These are phyloP conservation scores for Diplotaxis tenuifolia DNA, from an alignment of 345 rosid genomes.

Conservation along the genomic window DNA sequence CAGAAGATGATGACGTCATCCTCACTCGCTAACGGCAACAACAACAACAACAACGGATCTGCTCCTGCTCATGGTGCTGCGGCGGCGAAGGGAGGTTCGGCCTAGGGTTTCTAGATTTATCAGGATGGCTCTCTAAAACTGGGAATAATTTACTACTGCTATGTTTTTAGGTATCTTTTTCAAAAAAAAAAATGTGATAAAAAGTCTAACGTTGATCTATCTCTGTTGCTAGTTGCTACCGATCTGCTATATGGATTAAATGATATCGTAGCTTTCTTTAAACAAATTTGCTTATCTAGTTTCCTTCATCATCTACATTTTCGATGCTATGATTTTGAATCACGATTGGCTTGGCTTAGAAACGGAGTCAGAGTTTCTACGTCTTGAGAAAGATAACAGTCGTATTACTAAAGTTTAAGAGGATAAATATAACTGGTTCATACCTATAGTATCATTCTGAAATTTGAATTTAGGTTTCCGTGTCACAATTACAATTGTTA, in stretches of 20 bases:
- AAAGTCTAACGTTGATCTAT: constrained; percentile 2
- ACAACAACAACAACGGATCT: neutral
- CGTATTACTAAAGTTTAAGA: too few species aligned
- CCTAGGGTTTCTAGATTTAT: constrained; percentile 5
- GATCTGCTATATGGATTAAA: too few species aligned
- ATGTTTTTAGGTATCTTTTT: neutral
- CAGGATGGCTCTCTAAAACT: neutral
- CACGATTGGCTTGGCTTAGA: neutral
- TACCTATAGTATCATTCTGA: neutral
- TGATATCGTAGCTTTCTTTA: neutral
- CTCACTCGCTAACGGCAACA: constrained; percentile 20
- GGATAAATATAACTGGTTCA: neutral
- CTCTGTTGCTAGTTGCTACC: neutral
- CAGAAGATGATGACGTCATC: constrained; percentile 71
- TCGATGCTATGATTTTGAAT: neutral
- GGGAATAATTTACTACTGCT: neutral
- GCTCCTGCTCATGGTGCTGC: neutral
- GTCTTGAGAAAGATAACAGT: neutral
- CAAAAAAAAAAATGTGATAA: neutral
- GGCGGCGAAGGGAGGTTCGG: constrained; percentile 15
- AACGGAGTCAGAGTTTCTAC: neutral
- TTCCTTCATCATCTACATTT: neutral
- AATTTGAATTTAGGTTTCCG: neutral
- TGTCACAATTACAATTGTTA: neutral
- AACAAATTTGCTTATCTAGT: neutral